Base-by-base conservation (phyloP, 1,284 basidiomycete species). In the Cutaneotrichosporon daszewskae region DNA sequence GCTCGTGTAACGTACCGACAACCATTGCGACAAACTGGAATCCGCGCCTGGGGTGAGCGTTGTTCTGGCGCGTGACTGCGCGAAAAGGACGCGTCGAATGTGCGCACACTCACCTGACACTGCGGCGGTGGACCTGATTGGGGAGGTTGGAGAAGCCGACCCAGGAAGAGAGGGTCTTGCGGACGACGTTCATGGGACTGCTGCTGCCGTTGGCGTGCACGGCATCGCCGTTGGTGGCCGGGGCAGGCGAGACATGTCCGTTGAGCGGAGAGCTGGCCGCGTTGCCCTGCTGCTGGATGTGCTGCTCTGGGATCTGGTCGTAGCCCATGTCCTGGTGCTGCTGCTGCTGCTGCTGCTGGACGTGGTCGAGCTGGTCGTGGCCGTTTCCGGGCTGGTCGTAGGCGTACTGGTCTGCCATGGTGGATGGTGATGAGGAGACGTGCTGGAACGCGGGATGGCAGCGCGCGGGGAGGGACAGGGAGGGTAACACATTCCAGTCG, bases 21-120 rank as follows among this genome's bases (percentile, higher is more conserved):
- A 96, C 88, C 89, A 92, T 92, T 51, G 81, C 77, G 35, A 87
- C 90, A 75, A 97, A 96, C 72, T 95, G 87, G 77, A 96, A 96
- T 33, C 91, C 91, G 70, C 91, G 92, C 40, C 72, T 71, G 33
- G 5, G 38, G 46, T 33, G 47, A 16, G 16, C n/a, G 6, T 29
- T 16, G 6, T 29, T 5, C 12, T 29, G 18, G 32, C 8, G 25
- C 9, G 25, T 26, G 25, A 33, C 4, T 19, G 32, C 16, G 18
- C 32, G 32, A 12, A n/a, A 10, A 10, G 29, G n/a, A 31, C 16
- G 13, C 16, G 16, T 18, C 17, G 8, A 33, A n/a, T 33, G 12
- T 20, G 16, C 18, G 16, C 16, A 20, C 29, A 69, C 74, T 58
- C 53, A 72, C 76, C 87, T 80, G 46, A 94, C 85, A 63, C 89